Evolutionary conservation across 257 asterid genomes (phyloP), one percentile per base, ranked within the genome.

Genomic region (Scutellaria barbata): DNA sequence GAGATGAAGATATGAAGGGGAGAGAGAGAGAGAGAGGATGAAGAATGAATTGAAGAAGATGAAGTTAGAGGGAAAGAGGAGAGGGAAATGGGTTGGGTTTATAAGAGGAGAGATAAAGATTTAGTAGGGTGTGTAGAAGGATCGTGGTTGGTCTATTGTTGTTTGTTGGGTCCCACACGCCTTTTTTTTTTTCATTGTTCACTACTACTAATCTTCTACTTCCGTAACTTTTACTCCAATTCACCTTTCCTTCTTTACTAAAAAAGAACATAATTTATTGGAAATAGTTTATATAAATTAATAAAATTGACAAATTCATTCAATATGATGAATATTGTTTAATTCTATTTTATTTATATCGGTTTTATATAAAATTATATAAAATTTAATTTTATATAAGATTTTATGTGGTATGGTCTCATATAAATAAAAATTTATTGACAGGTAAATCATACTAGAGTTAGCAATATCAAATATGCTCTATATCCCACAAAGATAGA

Each of bases 81-180:
- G 12, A 12, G 6, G 30, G 8, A 18, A 51, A 10, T n/a, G 30
- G 20, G 35, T 30, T 2, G 69, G 71, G 76, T 82, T 83, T 85
- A 83, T 81, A 83, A 8, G 41, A 47, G 75, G 63, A 17, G 47
- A 62, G 72, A 66, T 35, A 76, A 75, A 80, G 84, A 82, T 84
- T 69, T 87, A 42, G 74, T 63, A 33, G 39, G 39, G 72, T 57
- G 61, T 69, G 80, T 69, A 76, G 85, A 76, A 81, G 70, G 25
- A 63, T 82, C 81, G 46, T 71, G 83, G 48, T 87, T 70, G 81
- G 80, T 81, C 84, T 56, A 17, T 14, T 67, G 46, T 62, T n/a
- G n/a, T 12, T 8, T 9, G n/a, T 46, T 59, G 69, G 90, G 93
- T 71, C 93, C 96, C 91, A 88, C 97, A 33, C 88, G 90, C 69